These are phyloP conservation scores for Zhuliangozyma parablackwelliae DNA, from an alignment of 1,139 yeast species.

Conservation along the genomic window DNA sequence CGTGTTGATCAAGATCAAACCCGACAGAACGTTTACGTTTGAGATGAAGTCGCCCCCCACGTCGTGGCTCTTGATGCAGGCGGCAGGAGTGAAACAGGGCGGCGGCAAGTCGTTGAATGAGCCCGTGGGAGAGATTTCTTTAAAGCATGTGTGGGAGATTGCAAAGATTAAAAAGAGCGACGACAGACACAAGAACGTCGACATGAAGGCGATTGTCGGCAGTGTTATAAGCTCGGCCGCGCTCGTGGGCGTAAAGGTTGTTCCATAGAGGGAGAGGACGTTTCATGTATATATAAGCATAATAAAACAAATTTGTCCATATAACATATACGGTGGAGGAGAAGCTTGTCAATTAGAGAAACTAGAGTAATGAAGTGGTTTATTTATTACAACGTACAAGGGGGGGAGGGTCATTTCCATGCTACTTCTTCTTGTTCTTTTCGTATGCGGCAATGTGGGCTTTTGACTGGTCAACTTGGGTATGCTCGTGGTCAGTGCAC, in stretches of 20 bases:
- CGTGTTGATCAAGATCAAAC: constrained; percentile 74
- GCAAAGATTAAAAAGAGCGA: constrained; percentile 92
- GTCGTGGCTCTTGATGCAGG: constrained; percentile 76
- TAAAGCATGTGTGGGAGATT: constrained; percentile 90
- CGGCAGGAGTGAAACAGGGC: constrained; percentile 81
- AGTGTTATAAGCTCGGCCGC: constrained; percentile 83
- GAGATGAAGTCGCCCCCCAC: constrained; percentile 92
- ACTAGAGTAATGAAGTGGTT: neutral
- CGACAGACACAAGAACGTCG: constrained; percentile 67
- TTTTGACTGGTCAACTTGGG: constrained; percentile 85
- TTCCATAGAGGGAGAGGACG: constrained; percentile 35
- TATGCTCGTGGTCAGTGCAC: constrained; percentile 68
- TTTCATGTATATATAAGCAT: neutral
- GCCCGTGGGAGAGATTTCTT: constrained; percentile 65
- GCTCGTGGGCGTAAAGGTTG: constrained; percentile 81
- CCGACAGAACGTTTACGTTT: constrained; percentile 87
- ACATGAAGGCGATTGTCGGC: constrained; percentile 73
- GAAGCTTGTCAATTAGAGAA: no score
- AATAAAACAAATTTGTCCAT: no score
- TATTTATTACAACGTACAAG: neutral
- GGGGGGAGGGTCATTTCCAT: neutral
- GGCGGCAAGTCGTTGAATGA: constrained; percentile 51
- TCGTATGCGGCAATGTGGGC: constrained; percentile 95
- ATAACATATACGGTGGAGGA: no score
- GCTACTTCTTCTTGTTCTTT: constrained; percentile 56